These are phyloP conservation scores for Tetrastigma voinierianum DNA, from an alignment of 164 flowering plant genomes.

Conservation along the genomic window DNA sequence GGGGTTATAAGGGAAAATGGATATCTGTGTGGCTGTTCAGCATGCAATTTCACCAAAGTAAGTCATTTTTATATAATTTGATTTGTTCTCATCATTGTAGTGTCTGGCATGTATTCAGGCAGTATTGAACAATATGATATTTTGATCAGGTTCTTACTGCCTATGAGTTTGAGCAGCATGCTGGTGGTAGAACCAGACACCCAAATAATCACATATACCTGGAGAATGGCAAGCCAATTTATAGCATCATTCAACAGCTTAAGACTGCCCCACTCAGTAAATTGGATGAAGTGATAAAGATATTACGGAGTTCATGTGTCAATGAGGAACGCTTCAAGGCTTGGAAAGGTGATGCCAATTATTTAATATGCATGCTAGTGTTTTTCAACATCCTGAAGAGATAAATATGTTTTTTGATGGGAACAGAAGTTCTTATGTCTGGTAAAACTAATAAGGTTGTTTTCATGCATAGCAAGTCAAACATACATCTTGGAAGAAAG, in stretches of 20 bases:
- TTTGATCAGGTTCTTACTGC: conserved; percentile 59
- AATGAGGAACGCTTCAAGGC: conserved; percentile 35
- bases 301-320: conserved; percentile 59
- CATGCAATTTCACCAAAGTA: conserved; percentile 57
- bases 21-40: conserved; percentile 57
- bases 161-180: conserved; percentile 79
- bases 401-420: not conserved
- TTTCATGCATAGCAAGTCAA: not conserved
- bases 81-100: not conserved
- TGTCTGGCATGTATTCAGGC: not conserved
- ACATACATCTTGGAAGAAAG: not conserved
- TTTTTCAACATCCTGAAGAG: not conserved
- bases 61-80: conserved; percentile 8
- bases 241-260: conserved; percentile 50
- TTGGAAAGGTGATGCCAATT: conserved; percentile 56
- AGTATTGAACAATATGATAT: conserved; percentile 1
- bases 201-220: conserved; percentile 66
- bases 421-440: not conserved
- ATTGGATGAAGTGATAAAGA: conserved; percentile 48
- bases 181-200: conserved; percentile 62
- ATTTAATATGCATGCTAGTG: not conserved
- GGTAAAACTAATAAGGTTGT: not conserved
- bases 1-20: conserved; percentile 55
- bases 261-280: conserved; percentile 39
- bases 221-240: conserved; percentile 71